Conservation (phyloP, 2,329 filamentous ascomycete species). For the Colletotrichum orbiculare region DNA sequence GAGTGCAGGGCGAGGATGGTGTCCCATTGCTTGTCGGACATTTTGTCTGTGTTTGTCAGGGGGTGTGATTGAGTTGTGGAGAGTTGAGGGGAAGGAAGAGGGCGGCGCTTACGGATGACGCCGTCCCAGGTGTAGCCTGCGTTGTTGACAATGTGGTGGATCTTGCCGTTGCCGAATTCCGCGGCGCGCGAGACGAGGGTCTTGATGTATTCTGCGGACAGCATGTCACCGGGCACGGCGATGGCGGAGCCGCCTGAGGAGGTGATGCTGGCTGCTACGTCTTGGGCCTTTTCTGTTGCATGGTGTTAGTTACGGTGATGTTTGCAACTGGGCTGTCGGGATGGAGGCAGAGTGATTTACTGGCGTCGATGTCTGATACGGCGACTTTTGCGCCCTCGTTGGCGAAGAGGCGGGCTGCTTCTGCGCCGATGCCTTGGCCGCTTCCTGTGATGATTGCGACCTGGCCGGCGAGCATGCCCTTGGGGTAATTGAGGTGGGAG, state of each 20-base stretch:
- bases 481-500: slow-evolving; percentile 83
- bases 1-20: slow-evolving; percentile 86
- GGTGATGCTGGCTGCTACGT: slow-evolving; percentile 78
- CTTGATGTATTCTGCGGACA: slow-evolving; percentile 76
- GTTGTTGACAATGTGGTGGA: slow-evolving; percentile 92
- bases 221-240: slow-evolving; percentile 80
- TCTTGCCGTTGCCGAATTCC: slow-evolving; percentile 86
- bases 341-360: slow-evolving; percentile 54
- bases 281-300: slow-evolving; percentile 72
- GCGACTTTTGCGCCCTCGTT: slow-evolving; percentile 90
- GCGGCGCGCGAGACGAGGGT: slow-evolving; percentile 79
- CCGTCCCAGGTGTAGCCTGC: slow-evolving; percentile 94
- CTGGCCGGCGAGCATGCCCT: slow-evolving; percentile 81
- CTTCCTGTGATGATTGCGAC: slow-evolving; percentile 89
- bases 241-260: slow-evolving; percentile 73
- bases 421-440: slow-evolving; percentile 89
- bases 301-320: slow-evolving; percentile 1
- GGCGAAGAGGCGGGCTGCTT: slow-evolving; percentile 83
- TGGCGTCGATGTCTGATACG: slow-evolving; percentile 82
- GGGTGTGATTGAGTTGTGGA: background rate
- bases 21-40: slow-evolving; percentile 91
- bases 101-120: slow-evolving; percentile 64
- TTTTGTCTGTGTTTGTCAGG: slow-evolving; percentile 70
- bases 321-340: no score
- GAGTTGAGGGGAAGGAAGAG: background rate